These are phyloP conservation scores for Drechmeria coniospora DNA, from an alignment of 2,329 filamentous ascomycete genomes.

Conservation along the genomic window DNA sequence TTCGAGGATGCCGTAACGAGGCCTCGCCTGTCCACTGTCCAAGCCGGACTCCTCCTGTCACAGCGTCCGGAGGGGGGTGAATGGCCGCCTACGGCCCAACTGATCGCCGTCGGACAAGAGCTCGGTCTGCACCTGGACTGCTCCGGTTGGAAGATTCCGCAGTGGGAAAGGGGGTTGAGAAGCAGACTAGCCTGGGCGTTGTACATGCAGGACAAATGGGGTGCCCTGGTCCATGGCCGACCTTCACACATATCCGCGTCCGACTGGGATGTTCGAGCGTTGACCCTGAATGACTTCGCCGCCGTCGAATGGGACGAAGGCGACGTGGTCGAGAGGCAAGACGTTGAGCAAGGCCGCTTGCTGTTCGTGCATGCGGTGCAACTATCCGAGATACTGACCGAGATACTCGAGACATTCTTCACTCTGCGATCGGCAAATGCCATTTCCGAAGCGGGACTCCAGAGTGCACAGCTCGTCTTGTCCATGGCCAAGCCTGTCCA, in stretches of 20 bases:
- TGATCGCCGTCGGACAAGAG: slow-evolving; percentile 77
- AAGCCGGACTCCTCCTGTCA: slow-evolving; percentile 59
- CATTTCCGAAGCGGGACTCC: slow-evolving; percentile 48
- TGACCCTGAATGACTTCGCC: slow-evolving; percentile 55
- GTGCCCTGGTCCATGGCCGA: slow-evolving; percentile 67
- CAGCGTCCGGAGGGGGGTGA: slow-evolving; percentile 65
- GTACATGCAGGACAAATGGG: slow-evolving; percentile 92
- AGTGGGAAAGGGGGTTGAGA: slow-evolving; percentile 72
- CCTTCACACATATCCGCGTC: slow-evolving; percentile 57
- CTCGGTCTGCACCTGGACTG: slow-evolving; percentile 82
- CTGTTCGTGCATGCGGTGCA: slow-evolving; percentile 64
- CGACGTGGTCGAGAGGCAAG: slow-evolving; percentile 43
- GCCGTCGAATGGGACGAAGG: slow-evolving; percentile 54
- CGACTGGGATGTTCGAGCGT: slow-evolving; percentile 62
- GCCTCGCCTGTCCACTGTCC: slow-evolving; percentile 68
- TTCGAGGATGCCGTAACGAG: slow-evolving; percentile 64
- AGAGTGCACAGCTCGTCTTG: slow-evolving; percentile 58
- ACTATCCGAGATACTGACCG: slow-evolving; percentile 59
- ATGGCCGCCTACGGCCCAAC: slow-evolving; percentile 72
- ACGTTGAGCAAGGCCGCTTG: slow-evolving; percentile 51
- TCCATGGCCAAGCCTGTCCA: slow-evolving; percentile 69
- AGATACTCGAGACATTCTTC: slow-evolving; percentile 74
- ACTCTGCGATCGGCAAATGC: slow-evolving; percentile 60
- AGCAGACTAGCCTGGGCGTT: slow-evolving; percentile 82
- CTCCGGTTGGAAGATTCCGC: slow-evolving; percentile 70